Base-by-base conservation (phyloP, 2,329 filamentous ascomycete genomes). In the Cercospora sojina region DNA sequence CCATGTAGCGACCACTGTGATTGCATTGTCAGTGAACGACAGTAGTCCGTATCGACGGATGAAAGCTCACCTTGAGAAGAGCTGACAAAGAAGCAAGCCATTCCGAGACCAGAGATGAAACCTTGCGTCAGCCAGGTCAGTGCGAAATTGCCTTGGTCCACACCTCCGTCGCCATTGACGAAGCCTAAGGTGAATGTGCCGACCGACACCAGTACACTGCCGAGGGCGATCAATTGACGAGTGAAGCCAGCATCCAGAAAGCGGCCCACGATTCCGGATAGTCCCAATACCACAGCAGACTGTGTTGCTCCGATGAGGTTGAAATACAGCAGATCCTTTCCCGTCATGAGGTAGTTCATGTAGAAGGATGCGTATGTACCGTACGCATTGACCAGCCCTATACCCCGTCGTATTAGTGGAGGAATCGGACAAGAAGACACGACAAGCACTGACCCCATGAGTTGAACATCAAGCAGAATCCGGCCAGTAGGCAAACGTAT, bases 81-180 rank as follows among this genome's bases (percentile, higher is more conserved):
- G 25, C 65, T 80, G 4, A 84, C 83, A 69, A 84, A 84, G 73
- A 83, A 83, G 69, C 82, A 84, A n/a, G 81, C 78, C 82, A 84
- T 84, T 9, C 83, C 83, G 9, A 84, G 65, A 5, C 82, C 81
- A 27, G 78, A 78, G 41, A 83, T 72, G 43, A 84, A 71, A 3
- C 82, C 83, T 71, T 84, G 82, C 4, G 80, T 81, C 10, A 80
- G 72, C 81, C 81, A 82, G 25, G 83, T 82, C 6, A 79, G 70
- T 31, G 69, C 75, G 70, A 81, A 83, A 62, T 76, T 80, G 51
- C 77, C 81, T 23, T 78, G 59, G 4, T 74, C 74, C 57, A 75
- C 72, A 18, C 71, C 67, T 10, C 74, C 77, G n/a, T 73, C 72
- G n/a, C 80, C 80, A 64, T 80, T 80, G 27, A 77, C 77, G 32